Base-by-base conservation (phyloP, 1,284 basidiomycete genomes). In the Apiotrichum akiyoshidainum region DNA sequence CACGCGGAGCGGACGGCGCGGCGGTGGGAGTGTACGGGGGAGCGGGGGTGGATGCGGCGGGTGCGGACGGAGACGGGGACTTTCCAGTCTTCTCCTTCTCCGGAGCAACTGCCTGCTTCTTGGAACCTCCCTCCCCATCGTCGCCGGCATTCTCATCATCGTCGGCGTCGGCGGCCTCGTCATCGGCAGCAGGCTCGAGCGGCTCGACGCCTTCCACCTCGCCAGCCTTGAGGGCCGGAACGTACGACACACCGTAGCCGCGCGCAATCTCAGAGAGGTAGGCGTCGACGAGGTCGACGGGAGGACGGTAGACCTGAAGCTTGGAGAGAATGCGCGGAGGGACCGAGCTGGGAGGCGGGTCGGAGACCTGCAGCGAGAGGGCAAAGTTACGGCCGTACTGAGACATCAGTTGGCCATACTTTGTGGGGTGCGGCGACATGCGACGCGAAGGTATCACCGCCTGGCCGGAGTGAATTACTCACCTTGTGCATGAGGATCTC, bases 401-500 rank as follows among this genome's bases (percentile, higher is more conserved):
- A 4, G 19, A 8, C 5, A 40, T 59, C 40, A 58, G 53, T 26
- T 17, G 26, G 8, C 39, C 35, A 16, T 35, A n/a, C 31, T 4
- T 33, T 9, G 31, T 1, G 46, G 2, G 13, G 17, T 33, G 16
- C 17, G 39, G 31, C 9, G 13, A n/a, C 21, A 33, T 26, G 14
- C 31, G 12, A 13, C 10, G 41, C n/a, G n/a, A n/a, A n/a, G n/a
- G n/a, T 17, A 17, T 42, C 17, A n/a, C 17, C 34, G 35, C 6
- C 11, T 17, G 35, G 41, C 26, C 34, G 14, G 31, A 42, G 1
- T 11, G 10, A 1, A 14, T 2, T 34, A 64, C 70, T 46, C 48
- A 75, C 77, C 68, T 78, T 96, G 77, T 93, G 88, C 88, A 95
- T 90, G 57, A 99, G 83, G 74, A 97, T 85, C 72, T 98, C 93